Base-by-base conservation (phyloP, 352 stramenopile genomes). In the Phytopythium litorale region DNA sequence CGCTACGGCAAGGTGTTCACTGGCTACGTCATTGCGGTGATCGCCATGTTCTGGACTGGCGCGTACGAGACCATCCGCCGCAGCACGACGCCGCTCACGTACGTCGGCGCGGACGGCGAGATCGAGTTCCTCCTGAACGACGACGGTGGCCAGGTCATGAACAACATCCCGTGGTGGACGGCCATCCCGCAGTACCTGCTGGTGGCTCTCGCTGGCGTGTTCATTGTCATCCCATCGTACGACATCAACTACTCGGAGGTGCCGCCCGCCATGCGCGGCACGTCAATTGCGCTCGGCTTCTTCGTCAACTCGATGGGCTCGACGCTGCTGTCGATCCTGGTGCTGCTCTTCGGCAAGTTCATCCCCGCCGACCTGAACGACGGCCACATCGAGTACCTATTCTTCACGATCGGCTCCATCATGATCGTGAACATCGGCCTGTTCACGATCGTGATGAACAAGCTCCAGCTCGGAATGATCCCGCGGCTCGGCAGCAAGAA, bases 271-370 rank as follows among this genome's bases (percentile, higher is more conserved):
- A 73, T 79, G 68, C 60, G 65, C 58, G 63, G 55, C 23, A 74
- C 68, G 25, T 76, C 68, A 9, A 69, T 74, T 25, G 71, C 68
- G 21, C 61, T 79, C 18, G 60, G 60, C 6, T 71, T 73, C 53
- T 79, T 79, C 43, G 62, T 70, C 23, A 65, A 67, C 30, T 78
- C 69, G 46, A 88, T 84, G 76, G 76, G 76, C 51, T 77, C 55
- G 50, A 78, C 67, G 38, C 60, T 81, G 49, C 78, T 75, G 32
- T 85, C 76, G 13, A 63, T 76, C 38, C 71, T 85, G 60, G 80
- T 78, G 33, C 72, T 85, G 63, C 71, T 88, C 63, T 85, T 86
- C 63, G 56, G 65, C 53, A 70, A 71, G 54, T 79, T 72, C 65
- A 66, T 88, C 33, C 59, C 64, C 19, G 58, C 60, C 13, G 49